Percentiles rank a stretch among this genome's conserved stretches.
Conservation (phyloP, 176 grass and related monocot genomes). For the Pontederia crassipes region DNA sequence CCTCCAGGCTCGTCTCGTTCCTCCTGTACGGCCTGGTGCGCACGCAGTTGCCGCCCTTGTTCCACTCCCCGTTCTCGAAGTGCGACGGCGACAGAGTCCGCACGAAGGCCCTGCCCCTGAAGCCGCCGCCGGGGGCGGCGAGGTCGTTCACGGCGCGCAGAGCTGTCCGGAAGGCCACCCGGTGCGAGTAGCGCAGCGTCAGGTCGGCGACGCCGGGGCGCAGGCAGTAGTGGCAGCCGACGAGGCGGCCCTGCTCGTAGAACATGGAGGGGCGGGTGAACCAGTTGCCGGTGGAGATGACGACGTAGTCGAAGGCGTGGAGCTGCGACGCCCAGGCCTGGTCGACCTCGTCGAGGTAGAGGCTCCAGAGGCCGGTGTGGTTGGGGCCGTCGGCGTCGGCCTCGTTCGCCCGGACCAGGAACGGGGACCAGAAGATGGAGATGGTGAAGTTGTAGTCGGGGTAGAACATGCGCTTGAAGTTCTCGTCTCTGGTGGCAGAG, state of each 20-base stretch:
- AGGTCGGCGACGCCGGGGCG: constrained; percentile 17
- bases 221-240: constrained; percentile 22
- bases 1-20: constrained; percentile 25
- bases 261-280: constrained; percentile 21
- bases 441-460: constrained; percentile 19
- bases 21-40: constrained; percentile 28
- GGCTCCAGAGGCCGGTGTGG: constrained; percentile 11
- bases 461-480: constrained; percentile 30
- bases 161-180: constrained; percentile 28
- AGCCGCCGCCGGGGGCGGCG: neutral
- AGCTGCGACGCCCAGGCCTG: constrained; percentile 22
- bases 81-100: constrained; percentile 49
- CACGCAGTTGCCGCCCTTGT: constrained; percentile 57
- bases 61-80: constrained; percentile 63
- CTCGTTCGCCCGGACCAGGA: constrained; percentile 19
- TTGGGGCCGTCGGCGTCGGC: constrained; percentile 18
- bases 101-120: constrained; percentile 29
- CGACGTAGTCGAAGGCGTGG: constrained; percentile 12
- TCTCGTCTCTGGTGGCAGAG: constrained; percentile 18
- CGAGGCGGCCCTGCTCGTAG: constrained; percentile 20
- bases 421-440: constrained; percentile 42
- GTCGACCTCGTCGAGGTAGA: constrained; percentile 23
- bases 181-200: constrained; percentile 22
- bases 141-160: constrained; percentile 15
- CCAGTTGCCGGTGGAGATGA: constrained; percentile 33